A percentile compares a stretch with the other conserved stretches of the same genome.
Conservation (phyloP, 176 grass and related monocot species). For the Triticum dicoccoides region DNA sequence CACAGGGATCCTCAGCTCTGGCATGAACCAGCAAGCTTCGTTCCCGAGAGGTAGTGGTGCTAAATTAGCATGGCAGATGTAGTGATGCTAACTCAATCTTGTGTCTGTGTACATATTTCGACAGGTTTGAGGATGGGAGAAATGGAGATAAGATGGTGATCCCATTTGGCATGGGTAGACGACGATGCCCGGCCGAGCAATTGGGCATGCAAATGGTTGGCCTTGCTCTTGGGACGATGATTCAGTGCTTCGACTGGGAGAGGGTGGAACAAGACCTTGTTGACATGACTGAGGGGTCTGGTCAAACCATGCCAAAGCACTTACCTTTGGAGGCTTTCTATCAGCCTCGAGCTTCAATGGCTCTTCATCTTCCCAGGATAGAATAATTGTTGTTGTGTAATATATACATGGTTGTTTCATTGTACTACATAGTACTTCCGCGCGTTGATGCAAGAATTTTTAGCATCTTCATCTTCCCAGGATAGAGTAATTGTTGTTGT, state of each 20-base stretch:
- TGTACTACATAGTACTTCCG: no score
- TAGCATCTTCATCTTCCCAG: background rate
- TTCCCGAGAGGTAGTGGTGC: conserved; percentile 42
- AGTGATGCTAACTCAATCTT: no score
- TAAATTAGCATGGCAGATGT: no score
- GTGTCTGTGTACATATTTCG: background rate
- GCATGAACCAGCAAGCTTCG: conserved; percentile 30
- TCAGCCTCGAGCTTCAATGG: conserved; percentile 8
- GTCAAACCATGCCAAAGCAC: conserved; percentile 34
- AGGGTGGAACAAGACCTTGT: conserved; percentile 13
- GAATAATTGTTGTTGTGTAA: background rate
- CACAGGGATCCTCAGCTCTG: conserved; percentile 33
- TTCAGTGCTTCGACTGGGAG: conserved; percentile 44
- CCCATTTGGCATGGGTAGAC: conserved; percentile 43
- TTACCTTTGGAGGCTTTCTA: conserved; percentile 33
- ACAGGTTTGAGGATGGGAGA: background rate
- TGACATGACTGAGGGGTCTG: conserved; percentile 34
- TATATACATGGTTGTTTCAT: no score
- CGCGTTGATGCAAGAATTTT: no score
- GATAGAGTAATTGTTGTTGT: background rate
- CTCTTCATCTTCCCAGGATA: background rate
- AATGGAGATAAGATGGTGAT: conserved; percentile 6
- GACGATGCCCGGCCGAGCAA: conserved; percentile 20
- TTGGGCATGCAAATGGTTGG: conserved; percentile 40
- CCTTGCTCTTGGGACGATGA: conserved; percentile 41